phyloP scores from a whole-genome alignment of 23 red algal genomes.

The Chondrus crispus region DNA sequence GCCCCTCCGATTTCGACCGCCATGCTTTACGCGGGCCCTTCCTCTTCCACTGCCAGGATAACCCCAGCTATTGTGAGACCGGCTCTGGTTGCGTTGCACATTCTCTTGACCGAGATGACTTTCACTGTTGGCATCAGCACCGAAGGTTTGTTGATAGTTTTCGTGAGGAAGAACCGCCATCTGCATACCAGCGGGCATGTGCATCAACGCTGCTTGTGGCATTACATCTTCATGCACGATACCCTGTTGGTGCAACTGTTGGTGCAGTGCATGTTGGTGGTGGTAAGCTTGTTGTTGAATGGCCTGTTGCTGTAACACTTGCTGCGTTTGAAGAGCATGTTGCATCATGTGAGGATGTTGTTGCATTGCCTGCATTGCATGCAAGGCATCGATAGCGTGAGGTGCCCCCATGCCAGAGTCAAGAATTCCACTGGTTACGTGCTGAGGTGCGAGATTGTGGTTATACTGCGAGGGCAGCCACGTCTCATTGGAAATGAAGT shows the following conservation, averaged over 20 bases:
- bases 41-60: not conserved
- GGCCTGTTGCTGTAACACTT: constrained; percentile 21
- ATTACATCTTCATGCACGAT: constrained; percentile 32
- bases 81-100: no score
- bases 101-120: no score
- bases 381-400: not conserved
- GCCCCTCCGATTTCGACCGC: not conserved
- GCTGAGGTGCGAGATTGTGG: constrained; percentile 4
- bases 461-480: not conserved
- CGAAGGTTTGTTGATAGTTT: no score
- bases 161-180: no score
- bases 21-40: not conserved
- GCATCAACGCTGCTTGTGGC: constrained; percentile 18
- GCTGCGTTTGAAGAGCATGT: not conserved
- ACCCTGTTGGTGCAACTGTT: constrained; percentile 47
- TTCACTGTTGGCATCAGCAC: no score
- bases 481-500: no score
- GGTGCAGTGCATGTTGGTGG: constrained; percentile 42
- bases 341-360: not conserved
- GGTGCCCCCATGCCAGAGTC: not conserved
- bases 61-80: no score
- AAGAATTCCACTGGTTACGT: not conserved
- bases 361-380: constrained; percentile 4
- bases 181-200: no score
- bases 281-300: constrained; percentile 28